Percentiles rank a stretch among this genome's conserved stretches.
These are phyloP conservation scores for Trichoderma pleuroti DNA, from an alignment of 2,329 filamentous ascomycete species.

Conservation along the genomic window DNA sequence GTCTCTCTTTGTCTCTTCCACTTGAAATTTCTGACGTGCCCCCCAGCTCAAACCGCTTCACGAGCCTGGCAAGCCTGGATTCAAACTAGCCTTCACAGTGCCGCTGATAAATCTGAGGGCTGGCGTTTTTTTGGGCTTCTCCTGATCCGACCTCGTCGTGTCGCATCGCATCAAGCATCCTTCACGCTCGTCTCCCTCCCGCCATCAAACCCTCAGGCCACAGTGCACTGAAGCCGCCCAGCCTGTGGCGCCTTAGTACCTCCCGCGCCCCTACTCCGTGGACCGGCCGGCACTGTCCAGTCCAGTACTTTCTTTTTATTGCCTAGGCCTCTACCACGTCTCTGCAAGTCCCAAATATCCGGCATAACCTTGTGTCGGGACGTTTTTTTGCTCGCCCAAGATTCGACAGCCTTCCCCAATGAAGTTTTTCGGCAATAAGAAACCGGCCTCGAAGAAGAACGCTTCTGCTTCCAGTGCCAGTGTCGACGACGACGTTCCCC, in stretches of 20 bases:
- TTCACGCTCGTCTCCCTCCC: not conserved
- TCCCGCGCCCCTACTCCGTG: not conserved
- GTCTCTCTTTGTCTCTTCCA: not conserved
- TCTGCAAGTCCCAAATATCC: conserved; percentile 30
- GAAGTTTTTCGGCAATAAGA: conserved; percentile 51
- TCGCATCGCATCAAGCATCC: conserved; percentile 17
- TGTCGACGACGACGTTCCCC: conserved; percentile 37
- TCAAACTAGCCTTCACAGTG: conserved; percentile 14
- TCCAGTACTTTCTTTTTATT: conserved; percentile 28
- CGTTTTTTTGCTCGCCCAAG: conserved; percentile 25
- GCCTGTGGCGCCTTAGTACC: conserved; percentile 6
- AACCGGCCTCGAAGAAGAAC: conserved; percentile 43
- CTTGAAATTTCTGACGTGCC: conserved; percentile 22
- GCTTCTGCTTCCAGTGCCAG: conserved; percentile 31
- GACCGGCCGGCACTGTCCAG: not conserved
- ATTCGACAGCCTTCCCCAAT: conserved; percentile 34
- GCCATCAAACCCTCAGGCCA: not conserved
- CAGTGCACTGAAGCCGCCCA: not conserved
- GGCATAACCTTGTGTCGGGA: conserved; percentile 42
- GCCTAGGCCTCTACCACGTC: conserved; percentile 20
- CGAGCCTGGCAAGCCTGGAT: conserved; percentile 4
- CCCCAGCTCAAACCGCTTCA: conserved; percentile 19
- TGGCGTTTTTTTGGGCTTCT: conserved; percentile 17
- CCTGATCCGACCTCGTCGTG: conserved; percentile 14
- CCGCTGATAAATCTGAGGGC: conserved; percentile 29